Percentiles rank a stretch among this genome's conserved stretches.
These are phyloP conservation scores for Phytophthora parvispora DNA, from an alignment of 352 stramenopile species.

Conservation along the genomic window DNA sequence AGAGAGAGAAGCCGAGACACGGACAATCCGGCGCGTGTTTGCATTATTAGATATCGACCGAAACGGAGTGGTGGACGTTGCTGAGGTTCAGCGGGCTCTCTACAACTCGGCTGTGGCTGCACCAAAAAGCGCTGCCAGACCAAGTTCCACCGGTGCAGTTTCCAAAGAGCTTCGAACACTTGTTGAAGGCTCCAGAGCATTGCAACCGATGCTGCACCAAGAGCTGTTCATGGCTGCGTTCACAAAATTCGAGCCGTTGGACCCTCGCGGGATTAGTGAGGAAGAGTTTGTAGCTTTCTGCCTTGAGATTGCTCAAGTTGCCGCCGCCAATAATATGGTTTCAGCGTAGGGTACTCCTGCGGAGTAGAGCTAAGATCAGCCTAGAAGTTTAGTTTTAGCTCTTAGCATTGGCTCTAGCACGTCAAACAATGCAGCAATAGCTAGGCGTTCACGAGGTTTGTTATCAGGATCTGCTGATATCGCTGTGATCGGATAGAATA, in stretches of 20 bases:
- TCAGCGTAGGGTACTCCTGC: background rate
- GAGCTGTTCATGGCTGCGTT: conserved; percentile 76
- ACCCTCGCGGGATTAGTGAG: conserved; percentile 67
- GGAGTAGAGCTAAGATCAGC: background rate
- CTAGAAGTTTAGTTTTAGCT: conserved; percentile 26
- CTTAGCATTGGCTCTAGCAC: conserved; percentile 37
- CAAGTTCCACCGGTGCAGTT: background rate
- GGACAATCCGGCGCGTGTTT: conserved; percentile 67
- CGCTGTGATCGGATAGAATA: conserved; percentile 40
- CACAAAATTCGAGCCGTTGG: conserved; percentile 60
- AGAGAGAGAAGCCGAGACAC: conserved; percentile 47
- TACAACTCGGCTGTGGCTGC: conserved; percentile 32
- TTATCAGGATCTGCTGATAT: conserved; percentile 15
- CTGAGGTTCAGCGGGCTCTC: conserved; percentile 62
- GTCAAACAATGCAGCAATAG: conserved; percentile 35
- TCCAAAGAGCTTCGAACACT: conserved; percentile 38
- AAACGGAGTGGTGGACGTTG: conserved; percentile 70
- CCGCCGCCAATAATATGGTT: conserved; percentile 37
- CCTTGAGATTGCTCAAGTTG: conserved; percentile 63
- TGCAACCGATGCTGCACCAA: conserved; percentile 72
- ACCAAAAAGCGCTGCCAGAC: conserved; percentile 2
- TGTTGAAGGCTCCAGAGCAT: conserved; percentile 52
- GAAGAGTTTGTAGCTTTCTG: conserved; percentile 85
- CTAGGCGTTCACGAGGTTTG: conserved; percentile 3
- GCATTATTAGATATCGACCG: conserved; percentile 62